Base-by-base conservation (phyloP, 2,329 filamentous ascomycete genomes). In the Paracoccidioides lutzii region DNA sequence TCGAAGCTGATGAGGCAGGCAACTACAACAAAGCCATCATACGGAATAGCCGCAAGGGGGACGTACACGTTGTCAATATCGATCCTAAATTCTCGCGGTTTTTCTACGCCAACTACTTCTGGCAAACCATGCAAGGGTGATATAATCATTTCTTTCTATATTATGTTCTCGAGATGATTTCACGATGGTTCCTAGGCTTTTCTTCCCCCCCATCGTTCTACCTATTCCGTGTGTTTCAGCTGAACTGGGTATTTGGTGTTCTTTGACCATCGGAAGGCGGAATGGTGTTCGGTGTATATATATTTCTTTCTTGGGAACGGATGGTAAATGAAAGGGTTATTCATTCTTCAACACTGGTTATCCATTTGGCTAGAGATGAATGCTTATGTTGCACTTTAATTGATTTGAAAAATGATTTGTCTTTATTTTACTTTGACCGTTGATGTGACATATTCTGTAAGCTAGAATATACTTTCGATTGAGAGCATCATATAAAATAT, bases 71-170 rank as follows among this genome's bases (percentile, higher is more conserved):
- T 52, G 85, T 98, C 58, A 95, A 95, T 66, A 84, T 98, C 69
- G 90, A 97, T 65, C 84, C 87, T 64, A 95, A 93, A 74, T 90
- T 95, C 69, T 91, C 88, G 57, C 80, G 84, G 59, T 91, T 87
- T 69, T 96, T 94, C 67, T 95, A 96, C 66, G 88, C 90, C 28
- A 94, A 95, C 65, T 95, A 95, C 69, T 94, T 97, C 67, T 98
- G 93, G 93, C 80, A 89, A 65, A 91, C 84, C 35, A 77, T 96
- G 69, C 94, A 75, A 70, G 70, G 67, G 38, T 73, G 60, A 62
- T 42, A 46, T 52, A 9, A 50, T 37, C 9, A 3, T 22, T 33
- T 12, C 14, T 8, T 35, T 35, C n/a, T 38, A 12, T 12, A 38
- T 38, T n/a, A 4, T 44, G 8, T 15, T 12, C n/a, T 44, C 7